Base-by-base conservation (phyloP, 192 early-diverging fungal species). In the Entophlyctis luteolus region DNA sequence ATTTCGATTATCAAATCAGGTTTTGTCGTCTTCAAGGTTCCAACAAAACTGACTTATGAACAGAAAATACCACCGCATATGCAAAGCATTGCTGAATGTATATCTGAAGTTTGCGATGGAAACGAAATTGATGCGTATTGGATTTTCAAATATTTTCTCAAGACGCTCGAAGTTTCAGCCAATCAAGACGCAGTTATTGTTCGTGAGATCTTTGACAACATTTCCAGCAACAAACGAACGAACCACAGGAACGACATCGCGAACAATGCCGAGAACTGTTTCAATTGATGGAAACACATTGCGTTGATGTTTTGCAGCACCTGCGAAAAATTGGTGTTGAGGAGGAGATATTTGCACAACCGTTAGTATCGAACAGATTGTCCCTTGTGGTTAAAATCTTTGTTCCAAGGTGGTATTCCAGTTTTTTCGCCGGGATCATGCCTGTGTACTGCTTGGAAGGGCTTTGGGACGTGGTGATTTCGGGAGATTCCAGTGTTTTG, bases 61-160 rank as follows among this genome's bases (percentile, higher is more conserved):
- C n/a, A n/a, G n/a, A n/a, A 45, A 14, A 45, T 14, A 45, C 12
- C 12, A 45, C n/a, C 42, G 10, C 70, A 74, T 49, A 57, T 79
- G 2, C 33, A 55, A 22, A 29, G 58, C 3, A 60, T 82, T 14
- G 77, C 80, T 12, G 50, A 63, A 22, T 65, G 71, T 22, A 65
- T 82, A 18, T 53, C 71, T 4, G 75, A 79, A 45, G 62, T 82
- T 18, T 82, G 77, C 59, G 80, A 81, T 54, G 67, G 56, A 27
- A 56, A 58, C 49, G 70, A 72, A 35, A 32, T n/a, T 0, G 80
- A 82, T 53, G 74, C 80, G n/a, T 76, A 73, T 50, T 82, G 72
- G 75, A 53, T 82, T 8, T 72, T 77, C 23, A 47, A 62, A 20
- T 49, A 23, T 20, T 79, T 77, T 57, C 65, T 79, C 25, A 20